Percentiles rank a stretch among this genome's conserved stretches.
phyloP scores from a whole-genome alignment of 176 grass and related monocot species.

The Bonia amplexicaulis region DNA sequence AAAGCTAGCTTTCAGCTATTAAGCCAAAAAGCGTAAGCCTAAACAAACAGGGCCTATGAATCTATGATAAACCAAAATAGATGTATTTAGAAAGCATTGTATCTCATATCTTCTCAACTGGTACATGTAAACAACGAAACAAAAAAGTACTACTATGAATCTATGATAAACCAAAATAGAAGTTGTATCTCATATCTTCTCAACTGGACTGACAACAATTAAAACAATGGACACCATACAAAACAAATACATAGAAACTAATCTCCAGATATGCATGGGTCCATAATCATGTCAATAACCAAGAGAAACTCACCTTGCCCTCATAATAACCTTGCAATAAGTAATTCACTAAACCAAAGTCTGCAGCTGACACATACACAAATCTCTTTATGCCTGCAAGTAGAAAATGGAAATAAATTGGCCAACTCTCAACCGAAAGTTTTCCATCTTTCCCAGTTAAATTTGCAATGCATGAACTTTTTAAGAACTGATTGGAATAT shows the following conservation, averaged over 20 bases:
- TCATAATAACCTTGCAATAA: conserved; percentile 87
- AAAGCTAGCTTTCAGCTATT: too few relatives aligned
- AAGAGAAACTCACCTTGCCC: conserved; percentile 58
- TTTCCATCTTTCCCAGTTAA: background rate
- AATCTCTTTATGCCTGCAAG: conserved; percentile 86
- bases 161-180: background rate
- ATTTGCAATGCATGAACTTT: background rate
- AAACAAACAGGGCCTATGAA: too few relatives aligned
- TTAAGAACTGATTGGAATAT: background rate
- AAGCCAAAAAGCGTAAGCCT: too few relatives aligned
- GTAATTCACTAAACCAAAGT: conserved; percentile 81
- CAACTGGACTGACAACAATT: background rate
- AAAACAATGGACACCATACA: background rate
- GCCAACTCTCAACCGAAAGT: background rate
- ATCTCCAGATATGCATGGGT: background rate
- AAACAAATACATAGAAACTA: background rate
- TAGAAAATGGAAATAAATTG: conserved; percentile 11
- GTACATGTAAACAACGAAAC: too few relatives aligned
- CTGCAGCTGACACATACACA: conserved; percentile 87
- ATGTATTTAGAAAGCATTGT: background rate
- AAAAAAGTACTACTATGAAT: background rate
- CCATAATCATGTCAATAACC: background rate
- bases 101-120: background rate
- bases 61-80: background rate
- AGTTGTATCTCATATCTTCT: background rate